Evolutionary conservation across 2,329 filamentous ascomycete genomes (phyloP).

Genomic region (Arthroderma sp.): DNA sequence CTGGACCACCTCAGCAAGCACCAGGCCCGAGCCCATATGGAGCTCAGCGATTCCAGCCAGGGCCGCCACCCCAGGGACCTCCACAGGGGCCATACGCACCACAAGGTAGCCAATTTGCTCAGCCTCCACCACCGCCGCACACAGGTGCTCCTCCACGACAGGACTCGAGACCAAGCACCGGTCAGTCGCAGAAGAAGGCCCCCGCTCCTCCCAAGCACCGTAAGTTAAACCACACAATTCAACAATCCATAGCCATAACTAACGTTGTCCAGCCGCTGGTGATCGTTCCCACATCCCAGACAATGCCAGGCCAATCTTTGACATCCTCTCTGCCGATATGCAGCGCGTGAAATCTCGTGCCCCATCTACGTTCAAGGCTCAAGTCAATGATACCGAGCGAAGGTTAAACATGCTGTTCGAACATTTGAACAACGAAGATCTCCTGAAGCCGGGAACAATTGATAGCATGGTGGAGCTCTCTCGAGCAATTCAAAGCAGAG

Average conservation of each 20-base stretch:
- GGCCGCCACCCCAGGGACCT: slow-evolving; percentile 19
- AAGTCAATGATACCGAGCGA: slow-evolving; percentile 91
- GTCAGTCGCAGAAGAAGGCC: slow-evolving; percentile 39
- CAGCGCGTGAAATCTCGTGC: slow-evolving; percentile 76
- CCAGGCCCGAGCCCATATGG: slow-evolving; percentile 34
- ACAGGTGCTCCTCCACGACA: slow-evolving; percentile 30
- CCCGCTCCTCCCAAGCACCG: slow-evolving; percentile 55
- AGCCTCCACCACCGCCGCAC: slow-evolving; percentile 12
- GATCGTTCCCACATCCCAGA: slow-evolving; percentile 82
- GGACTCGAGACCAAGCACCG: slow-evolving; percentile 38
- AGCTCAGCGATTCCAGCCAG: slow-evolving; percentile 26
- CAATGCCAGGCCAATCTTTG: slow-evolving; percentile 63
- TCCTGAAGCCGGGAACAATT: slow-evolving; percentile 63
- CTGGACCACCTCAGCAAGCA: slow-evolving; percentile 48
- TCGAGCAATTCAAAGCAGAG: slow-evolving; percentile 52
- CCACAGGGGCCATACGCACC: neutral
- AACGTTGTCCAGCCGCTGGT: slow-evolving; percentile 43
- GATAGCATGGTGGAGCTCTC: slow-evolving; percentile 41
- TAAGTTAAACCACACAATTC: slow-evolving; percentile 28
- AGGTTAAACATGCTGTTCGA: slow-evolving; percentile 89
- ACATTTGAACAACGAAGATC: slow-evolving; percentile 88
- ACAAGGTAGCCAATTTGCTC: slow-evolving; percentile 10
- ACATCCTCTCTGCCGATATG: slow-evolving; percentile 73
- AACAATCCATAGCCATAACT: slow-evolving; percentile 11
- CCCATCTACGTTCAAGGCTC: slow-evolving; percentile 70